phyloP scores from a whole-genome alignment of 192 early-diverging fungal species.

The Backusella sp. region DNA sequence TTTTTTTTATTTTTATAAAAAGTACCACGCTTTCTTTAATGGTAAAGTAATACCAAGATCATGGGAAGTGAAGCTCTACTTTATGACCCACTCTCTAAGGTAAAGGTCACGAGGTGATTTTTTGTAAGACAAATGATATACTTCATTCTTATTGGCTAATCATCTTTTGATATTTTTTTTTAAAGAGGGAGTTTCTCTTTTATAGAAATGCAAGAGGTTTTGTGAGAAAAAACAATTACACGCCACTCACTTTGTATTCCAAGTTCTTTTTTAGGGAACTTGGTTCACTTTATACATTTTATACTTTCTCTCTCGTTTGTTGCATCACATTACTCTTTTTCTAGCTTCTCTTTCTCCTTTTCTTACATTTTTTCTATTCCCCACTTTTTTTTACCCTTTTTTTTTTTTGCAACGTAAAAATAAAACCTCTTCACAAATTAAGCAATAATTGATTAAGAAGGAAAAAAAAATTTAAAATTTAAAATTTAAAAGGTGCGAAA shows the following conservation, averaged over 20 bases:
- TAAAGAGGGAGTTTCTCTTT: not conserved
- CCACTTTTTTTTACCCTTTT: not conserved
- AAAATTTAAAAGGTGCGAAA: not conserved
- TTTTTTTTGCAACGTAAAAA: not conserved
- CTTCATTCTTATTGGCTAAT: not conserved
- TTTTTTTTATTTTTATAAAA: not conserved
- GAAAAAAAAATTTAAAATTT: not conserved
- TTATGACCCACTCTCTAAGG: not conserved
- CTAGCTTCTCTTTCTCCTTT: not conserved
- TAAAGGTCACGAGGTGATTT: constrained; percentile 4
- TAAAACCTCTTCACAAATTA: not conserved
- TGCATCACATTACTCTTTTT: constrained; percentile 17
- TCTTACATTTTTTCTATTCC: not conserved
- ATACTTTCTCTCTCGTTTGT: not conserved
- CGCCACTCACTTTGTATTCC: constrained; percentile 5
- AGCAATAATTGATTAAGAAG: not conserved
- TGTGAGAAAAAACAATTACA: constrained; percentile 8
- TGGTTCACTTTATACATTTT: constrained; percentile 7
- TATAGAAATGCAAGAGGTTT: constrained; percentile 10
- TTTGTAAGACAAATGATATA: constrained; percentile 11
- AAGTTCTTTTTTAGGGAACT: not conserved
- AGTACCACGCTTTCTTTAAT: not conserved
- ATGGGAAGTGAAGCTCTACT: not conserved
- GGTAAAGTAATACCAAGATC: not conserved
- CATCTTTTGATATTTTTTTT: too few species aligned